phyloP scores from a whole-genome alignment of 495 filamentous ascomycete genomes.

The Articulospora tetracladia region DNA sequence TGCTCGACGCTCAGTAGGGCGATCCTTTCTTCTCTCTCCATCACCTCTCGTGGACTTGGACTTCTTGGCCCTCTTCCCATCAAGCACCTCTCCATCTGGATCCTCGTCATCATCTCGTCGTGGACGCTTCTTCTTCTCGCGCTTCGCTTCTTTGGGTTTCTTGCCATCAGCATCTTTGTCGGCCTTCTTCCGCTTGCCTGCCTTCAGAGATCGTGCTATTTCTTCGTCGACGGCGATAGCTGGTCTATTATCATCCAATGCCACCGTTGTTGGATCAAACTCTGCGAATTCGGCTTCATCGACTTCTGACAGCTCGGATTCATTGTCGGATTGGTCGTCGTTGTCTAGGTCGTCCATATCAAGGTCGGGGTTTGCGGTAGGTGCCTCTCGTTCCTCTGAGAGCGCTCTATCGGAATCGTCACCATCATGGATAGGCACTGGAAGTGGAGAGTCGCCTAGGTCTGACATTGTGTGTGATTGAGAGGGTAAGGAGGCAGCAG shows the following conservation, averaged over 20 bases:
- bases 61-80: conserved; percentile 48
- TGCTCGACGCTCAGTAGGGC: conserved; percentile 41
- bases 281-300: conserved; percentile 93
- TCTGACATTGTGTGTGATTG: conserved; percentile 24
- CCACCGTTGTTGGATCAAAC: conserved; percentile 76
- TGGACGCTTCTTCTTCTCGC: conserved; percentile 68
- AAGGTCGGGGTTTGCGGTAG: conserved; percentile 29
- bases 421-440: no score
- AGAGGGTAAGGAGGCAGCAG: background rate
- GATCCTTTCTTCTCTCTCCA: conserved; percentile 35
- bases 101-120: conserved; percentile 49
- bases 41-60: conserved; percentile 34
- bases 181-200: conserved; percentile 75
- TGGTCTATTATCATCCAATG: conserved; percentile 66
- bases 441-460: conserved; percentile 16
- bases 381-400: conserved; percentile 41
- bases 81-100: conserved; percentile 52
- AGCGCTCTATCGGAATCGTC: conserved; percentile 35
- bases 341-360: conserved; percentile 33
- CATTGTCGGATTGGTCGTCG: conserved; percentile 62
- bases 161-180: conserved; percentile 51
- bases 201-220: conserved; percentile 65
- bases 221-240: conserved; percentile 83
- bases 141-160: conserved; percentile 71
- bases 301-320: conserved; percentile 88